These are phyloP conservation scores for Lophiotrema nucula DNA, from an alignment of 495 filamentous ascomycete species.

Conservation along the genomic window DNA sequence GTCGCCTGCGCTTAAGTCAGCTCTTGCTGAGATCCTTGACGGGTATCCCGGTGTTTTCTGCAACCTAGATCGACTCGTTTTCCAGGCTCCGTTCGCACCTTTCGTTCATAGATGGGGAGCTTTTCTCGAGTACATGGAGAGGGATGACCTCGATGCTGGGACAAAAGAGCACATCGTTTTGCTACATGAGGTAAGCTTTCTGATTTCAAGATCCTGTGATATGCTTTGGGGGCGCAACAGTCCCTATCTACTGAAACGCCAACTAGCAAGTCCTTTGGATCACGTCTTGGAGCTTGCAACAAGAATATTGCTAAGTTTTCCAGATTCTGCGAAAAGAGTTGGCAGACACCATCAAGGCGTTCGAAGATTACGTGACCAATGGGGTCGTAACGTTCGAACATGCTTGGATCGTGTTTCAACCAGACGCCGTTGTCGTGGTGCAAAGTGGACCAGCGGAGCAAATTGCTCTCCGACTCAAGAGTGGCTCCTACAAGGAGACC, in stretches of 20 bases:
- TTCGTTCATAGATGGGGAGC: constrained; percentile 66
- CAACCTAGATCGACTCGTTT: constrained; percentile 57
- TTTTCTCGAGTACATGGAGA: constrained; percentile 44
- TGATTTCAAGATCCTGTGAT: too few species aligned
- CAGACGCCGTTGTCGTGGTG: constrained; percentile 43
- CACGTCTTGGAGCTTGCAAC: too few species aligned
- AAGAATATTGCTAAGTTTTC: too few species aligned
- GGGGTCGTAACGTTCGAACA: constrained; percentile 59
- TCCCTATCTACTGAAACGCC: too few species aligned
- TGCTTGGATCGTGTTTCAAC: constrained; percentile 56
- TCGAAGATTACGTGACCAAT: constrained; percentile 55
- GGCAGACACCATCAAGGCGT: constrained; percentile 51
- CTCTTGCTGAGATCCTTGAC: constrained; percentile 54
- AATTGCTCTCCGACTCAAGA: constrained; percentile 40
- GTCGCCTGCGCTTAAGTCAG: constrained; percentile 57
- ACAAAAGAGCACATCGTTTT: constrained; percentile 56
- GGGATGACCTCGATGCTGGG: constrained; percentile 39
- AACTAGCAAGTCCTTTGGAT: too few species aligned
- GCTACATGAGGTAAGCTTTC: constrained; percentile 52
- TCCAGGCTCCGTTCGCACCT: constrained; percentile 58
- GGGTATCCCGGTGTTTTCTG: constrained; percentile 66
- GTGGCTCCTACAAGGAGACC: constrained; percentile 32
- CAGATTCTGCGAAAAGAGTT: constrained; percentile 62
- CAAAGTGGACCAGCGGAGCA: constrained; percentile 38
- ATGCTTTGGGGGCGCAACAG: too few species aligned